Evolutionary conservation across 1,284 basidiomycete species (phyloP).

Genomic region (Ceratobasidium sp.): DNA sequence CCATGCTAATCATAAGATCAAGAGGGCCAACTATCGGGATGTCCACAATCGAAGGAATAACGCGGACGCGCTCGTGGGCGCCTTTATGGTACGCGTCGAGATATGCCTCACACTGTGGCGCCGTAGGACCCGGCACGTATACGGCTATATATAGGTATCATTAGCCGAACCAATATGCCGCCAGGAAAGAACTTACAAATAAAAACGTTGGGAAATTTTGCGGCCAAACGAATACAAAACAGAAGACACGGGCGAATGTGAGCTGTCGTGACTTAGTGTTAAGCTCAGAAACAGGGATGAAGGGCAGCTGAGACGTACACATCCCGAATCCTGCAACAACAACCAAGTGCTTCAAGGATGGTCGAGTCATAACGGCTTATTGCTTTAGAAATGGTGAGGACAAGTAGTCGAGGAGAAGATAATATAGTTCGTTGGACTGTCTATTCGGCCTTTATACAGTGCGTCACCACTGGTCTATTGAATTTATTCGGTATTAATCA

Average conservation of each 20-base stretch:
- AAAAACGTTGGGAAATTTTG: conserved; percentile 19
- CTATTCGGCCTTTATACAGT: no score
- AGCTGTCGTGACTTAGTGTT: neutral
- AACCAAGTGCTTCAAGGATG: neutral
- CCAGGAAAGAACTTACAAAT: conserved; percentile 4
- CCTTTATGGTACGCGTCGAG: neutral
- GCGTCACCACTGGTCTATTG: no score
- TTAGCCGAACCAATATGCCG: neutral
- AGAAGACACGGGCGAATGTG: conserved; percentile 20
- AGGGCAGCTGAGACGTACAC: neutral
- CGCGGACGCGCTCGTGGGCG: neutral
- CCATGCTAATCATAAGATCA: conserved; percentile 1
- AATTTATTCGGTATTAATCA: no score
- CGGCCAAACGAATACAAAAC: neutral
- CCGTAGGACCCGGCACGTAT: neutral
- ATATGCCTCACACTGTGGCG: conserved; percentile 7
- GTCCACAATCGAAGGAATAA: conserved; percentile 3
- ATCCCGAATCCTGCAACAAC: neutral
- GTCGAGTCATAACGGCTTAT: neutral
- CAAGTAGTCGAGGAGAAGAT: no score
- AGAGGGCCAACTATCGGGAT: neutral
- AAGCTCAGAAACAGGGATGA: neutral
- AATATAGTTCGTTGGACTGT: no score
- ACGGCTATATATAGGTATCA: neutral
- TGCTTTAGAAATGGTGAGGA: no score